Evolutionary conservation across 345 rosid species (phyloP), one percentile per base, ranked within the genome.

Genomic region (Alliaria petiolata): DNA sequence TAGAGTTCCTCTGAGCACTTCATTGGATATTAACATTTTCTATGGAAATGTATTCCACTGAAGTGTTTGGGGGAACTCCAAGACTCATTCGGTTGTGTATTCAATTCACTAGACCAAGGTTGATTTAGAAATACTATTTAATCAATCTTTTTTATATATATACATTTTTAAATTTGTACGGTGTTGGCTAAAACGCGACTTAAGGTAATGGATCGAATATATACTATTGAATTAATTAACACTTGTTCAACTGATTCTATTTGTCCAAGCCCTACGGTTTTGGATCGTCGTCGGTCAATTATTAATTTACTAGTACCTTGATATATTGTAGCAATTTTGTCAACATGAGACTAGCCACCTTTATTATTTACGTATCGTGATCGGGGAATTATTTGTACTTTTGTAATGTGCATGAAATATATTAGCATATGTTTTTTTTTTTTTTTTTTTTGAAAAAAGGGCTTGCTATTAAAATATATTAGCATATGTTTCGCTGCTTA

Each of bases 51-150:
- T 44, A 55, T 72, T 55, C 42, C 9, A 55, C 57, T 72, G 72
- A 74, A 74, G 72, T 74, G 78, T 74, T 74, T 74, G 67, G 72
- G 67, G 78, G 78, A 58, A 74, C 67, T 74, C 78, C 45, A n/a
- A 72, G 78, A 49, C 53, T 74, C 46, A 33, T 58, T 74, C 46
- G 65, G 25, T 58, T 36, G 16, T 34, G n/a, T n/a, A n/a, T n/a
- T 55, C 8, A 12, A 1, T 31, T 10, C 30, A 49, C 6, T 62
- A 42, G 28, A 54, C 33, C 34, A 28, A 60, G 5, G 40, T 42
- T 42, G 28, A 42, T 31, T 53, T 69, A 14, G 17, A 15, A 8
- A 20, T 13, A 59, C 7, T 38, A 6, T 19, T 17, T 19, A 2
- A 19, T 36, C 31, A 19, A 14, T 38, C 10, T 35, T 57, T 7